These are phyloP conservation scores for Psilocybe cubensis DNA, from an alignment of 768 basidiomycete species.

Conservation along the genomic window DNA sequence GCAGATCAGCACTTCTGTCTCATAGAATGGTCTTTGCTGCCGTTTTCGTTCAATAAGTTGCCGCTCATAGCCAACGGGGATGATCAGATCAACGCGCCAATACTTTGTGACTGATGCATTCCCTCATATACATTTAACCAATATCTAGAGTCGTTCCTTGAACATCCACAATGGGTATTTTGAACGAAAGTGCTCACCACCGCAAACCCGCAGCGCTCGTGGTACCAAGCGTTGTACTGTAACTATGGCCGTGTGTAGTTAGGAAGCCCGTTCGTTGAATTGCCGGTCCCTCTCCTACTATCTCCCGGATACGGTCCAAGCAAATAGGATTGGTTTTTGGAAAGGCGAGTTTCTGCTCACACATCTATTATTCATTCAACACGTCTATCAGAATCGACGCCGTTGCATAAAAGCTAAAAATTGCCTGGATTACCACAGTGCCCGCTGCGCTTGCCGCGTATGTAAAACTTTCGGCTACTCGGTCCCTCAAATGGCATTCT, in stretches of 20 bases:
- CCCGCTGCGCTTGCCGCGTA: background rate
- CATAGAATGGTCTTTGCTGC: background rate
- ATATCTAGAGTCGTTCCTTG: background rate
- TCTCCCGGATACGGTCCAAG: too few species aligned
- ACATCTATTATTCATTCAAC: too few species aligned
- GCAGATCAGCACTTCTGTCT: background rate
- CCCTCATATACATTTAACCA: background rate
- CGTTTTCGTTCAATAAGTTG: background rate
- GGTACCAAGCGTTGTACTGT: background rate
- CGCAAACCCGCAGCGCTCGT: conserved; percentile 1
- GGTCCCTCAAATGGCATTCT: background rate
- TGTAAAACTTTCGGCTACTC: background rate
- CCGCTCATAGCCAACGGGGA: background rate
- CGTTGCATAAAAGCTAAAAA: too few species aligned
- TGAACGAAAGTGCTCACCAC: background rate
- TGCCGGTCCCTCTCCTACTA: background rate
- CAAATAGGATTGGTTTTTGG: too few species aligned
- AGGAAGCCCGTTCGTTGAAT: background rate
- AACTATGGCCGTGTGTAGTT: background rate
- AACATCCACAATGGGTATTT: background rate
- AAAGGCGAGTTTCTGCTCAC: too few species aligned
- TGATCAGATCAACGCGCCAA: background rate
- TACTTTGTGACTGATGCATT: too few species aligned
- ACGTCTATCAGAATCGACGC: too few species aligned
- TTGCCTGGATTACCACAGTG: too few species aligned